phyloP scores from a whole-genome alignment of 495 filamentous ascomycete species.

The Aspergillus hancockii region DNA sequence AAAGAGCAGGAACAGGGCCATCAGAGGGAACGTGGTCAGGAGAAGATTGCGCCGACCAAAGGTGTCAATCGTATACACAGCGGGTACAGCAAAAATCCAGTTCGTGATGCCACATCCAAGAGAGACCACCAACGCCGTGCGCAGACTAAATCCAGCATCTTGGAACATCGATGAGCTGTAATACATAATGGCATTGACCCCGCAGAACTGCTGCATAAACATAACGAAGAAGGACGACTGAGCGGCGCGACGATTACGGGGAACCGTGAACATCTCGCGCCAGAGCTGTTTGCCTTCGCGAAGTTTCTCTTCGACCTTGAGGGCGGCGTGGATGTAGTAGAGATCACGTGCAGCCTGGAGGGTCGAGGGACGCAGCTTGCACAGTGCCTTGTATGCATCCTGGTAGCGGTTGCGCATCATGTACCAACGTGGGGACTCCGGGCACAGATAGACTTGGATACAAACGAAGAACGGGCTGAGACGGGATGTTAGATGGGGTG shows the following conservation, averaged over 20 bases:
- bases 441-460: constrained; percentile 62
- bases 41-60: constrained; percentile 81
- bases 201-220: constrained; percentile 73
- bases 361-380: constrained; percentile 64
- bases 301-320: constrained; percentile 68
- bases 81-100: constrained; percentile 75
- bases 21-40: constrained; percentile 75
- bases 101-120: constrained; percentile 80
- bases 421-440: constrained; percentile 79
- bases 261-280: constrained; percentile 67
- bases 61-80: constrained; percentile 79
- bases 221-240: constrained; percentile 75
- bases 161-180: constrained; percentile 56
- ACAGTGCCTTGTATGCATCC: constrained; percentile 68
- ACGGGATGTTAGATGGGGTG: constrained; percentile 25
- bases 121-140: constrained; percentile 63
- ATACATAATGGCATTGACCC: constrained; percentile 62
- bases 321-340: constrained; percentile 75
- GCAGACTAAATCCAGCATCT: constrained; percentile 47
- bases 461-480: constrained; percentile 14
- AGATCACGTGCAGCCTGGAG: constrained; percentile 80
- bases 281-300: constrained; percentile 59
- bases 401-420: constrained; percentile 67
- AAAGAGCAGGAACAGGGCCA: constrained; percentile 71
- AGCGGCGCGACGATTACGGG: constrained; percentile 77